phyloP scores from a whole-genome alignment of 2,329 filamentous ascomycete genomes.

The Dendryphion nanum region DNA sequence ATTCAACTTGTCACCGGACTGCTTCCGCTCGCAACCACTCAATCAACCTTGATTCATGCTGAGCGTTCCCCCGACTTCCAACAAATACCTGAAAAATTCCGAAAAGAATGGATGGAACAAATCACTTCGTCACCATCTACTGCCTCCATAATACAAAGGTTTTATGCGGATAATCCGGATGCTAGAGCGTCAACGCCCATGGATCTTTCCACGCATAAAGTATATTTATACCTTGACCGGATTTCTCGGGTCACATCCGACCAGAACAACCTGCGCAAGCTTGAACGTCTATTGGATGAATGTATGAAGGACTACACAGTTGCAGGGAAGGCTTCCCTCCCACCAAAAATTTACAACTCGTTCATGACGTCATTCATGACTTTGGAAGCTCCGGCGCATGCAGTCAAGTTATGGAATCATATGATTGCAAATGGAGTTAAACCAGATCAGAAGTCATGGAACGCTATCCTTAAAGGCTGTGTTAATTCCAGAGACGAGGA shows the following conservation, averaged over 20 bases:
- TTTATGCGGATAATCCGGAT: background rate
- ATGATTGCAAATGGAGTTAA: constrained; percentile 55
- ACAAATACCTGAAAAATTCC: constrained; percentile 15
- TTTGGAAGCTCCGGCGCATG: constrained; percentile 42
- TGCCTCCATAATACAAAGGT: constrained; percentile 18
- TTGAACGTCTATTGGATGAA: constrained; percentile 28
- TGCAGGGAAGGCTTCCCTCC: constrained; percentile 17
- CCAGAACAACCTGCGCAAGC: constrained; percentile 6
- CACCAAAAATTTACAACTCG: constrained; percentile 39
- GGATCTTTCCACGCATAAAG: too few species aligned
- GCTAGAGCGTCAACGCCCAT: constrained; percentile 17
- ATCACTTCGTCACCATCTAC: constrained; percentile 21
- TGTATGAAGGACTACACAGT: constrained; percentile 16
- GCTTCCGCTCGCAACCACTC: background rate
- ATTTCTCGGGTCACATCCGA: constrained; percentile 25
- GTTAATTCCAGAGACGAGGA: constrained; percentile 57
- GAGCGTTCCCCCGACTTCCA: constrained; percentile 9
- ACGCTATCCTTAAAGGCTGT: constrained; percentile 70
- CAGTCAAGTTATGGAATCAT: constrained; percentile 58
- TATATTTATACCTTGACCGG: too few species aligned
- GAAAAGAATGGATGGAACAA: constrained; percentile 11
- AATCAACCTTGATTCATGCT: background rate
- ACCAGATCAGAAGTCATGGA: constrained; percentile 67
- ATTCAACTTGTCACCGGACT: constrained; percentile 21
- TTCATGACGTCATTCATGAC: constrained; percentile 51